phyloP scores from a whole-genome alignment of 495 filamentous ascomycete species.

The Penicillium robsamsonii region DNA sequence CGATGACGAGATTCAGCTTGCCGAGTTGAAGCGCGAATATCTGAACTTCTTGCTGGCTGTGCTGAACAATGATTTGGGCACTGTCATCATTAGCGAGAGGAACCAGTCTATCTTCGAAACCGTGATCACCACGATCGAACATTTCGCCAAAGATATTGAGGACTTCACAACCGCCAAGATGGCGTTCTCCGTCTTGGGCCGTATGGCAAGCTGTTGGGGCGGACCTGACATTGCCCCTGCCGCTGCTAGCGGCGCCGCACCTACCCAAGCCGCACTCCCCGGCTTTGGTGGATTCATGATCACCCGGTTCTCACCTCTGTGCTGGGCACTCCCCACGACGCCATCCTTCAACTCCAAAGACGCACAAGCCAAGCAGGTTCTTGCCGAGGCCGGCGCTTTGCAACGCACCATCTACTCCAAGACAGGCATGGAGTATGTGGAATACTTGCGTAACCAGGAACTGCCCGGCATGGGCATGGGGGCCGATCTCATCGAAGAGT shows the following conservation, averaged over 20 bases:
- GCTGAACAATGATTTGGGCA: slow-evolving; percentile 81
- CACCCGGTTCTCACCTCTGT: slow-evolving; percentile 77
- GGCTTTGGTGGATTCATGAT: slow-evolving; percentile 95
- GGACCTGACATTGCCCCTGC: slow-evolving; percentile 69
- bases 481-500: slow-evolving; percentile 51
- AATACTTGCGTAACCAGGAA: slow-evolving; percentile 53
- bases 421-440: slow-evolving; percentile 63
- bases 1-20: slow-evolving; percentile 92
- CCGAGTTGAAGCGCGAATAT: slow-evolving; percentile 88
- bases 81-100: slow-evolving; percentile 79
- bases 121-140: slow-evolving; percentile 77
- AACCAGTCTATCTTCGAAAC: slow-evolving; percentile 88
- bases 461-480: slow-evolving; percentile 55
- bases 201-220: slow-evolving; percentile 81
- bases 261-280: slow-evolving; percentile 58
- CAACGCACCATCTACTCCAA: slow-evolving; percentile 87
- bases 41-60: slow-evolving; percentile 85
- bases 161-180: slow-evolving; percentile 80
- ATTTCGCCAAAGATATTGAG: slow-evolving; percentile 72
- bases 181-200: slow-evolving; percentile 73
- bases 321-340: slow-evolving; percentile 79
- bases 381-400: slow-evolving; percentile 77
- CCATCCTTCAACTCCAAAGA: slow-evolving; percentile 78
- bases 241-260: slow-evolving; percentile 39
- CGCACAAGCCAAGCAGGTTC: slow-evolving; percentile 77